Evolutionary conservation across 441 rosid genomes (phyloP), one percentile per base, ranked within the genome.

Genomic region (Erodium moschatum): DNA sequence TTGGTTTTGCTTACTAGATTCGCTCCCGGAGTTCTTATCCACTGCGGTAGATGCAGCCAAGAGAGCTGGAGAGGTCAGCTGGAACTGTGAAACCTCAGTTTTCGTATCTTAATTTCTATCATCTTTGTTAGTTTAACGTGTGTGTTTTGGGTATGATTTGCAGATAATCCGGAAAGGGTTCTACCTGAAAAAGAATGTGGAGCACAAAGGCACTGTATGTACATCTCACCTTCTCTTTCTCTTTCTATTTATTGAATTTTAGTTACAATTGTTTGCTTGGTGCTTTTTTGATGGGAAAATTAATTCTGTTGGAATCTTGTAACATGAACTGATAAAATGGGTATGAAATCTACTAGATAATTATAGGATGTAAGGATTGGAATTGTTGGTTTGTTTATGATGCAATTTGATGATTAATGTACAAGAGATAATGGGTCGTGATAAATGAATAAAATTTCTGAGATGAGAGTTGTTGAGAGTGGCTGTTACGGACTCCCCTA

Each of bases 191-290:
- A 93, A 93, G 81, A 80, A 86, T 76, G 96, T 93, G 48, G 98
- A 93, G 85, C 96, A 91, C 72, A 89, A 93, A 76, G 98, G 98
- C 77, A 84, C 78, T 93, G 98, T 92, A 70, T 66, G 11, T 29
- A 16, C 46, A 35, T 68, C 19, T 64, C 35, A 33, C 44, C 11
- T 40, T 40, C 44, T 40, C 44, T 8, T 40, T 40, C 44, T 54
- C 16, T 15, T 0, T 12, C 64, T 48, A 21, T 58, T 18, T 19
- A 9, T 58, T 38, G 4, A n/a, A 48, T 48, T 48, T 48, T 13
- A 13, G 16, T 31, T 62, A 13, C 6, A 5, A 60, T 54, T 52
- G 6, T 21, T 8, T 68, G 7, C 2, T 18, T 33, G 27, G 12
- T 52, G 65, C 42, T 38, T 38, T 38, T 38, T 38, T 7, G 29